phyloP scores from a whole-genome alignment of 1,139 yeast genomes.

The Casaregolazyma lundiana region DNA sequence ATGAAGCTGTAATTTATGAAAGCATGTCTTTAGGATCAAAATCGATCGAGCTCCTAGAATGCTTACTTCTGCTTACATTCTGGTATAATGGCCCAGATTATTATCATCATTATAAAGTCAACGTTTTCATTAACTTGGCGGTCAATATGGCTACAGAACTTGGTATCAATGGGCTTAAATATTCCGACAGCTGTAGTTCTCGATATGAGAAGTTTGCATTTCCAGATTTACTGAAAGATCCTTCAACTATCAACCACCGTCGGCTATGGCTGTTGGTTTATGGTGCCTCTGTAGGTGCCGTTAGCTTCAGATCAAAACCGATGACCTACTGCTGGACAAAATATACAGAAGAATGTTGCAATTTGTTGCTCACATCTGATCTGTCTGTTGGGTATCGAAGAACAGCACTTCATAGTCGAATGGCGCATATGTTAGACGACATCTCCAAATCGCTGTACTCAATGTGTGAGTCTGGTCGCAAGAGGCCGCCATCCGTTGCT shows the following conservation, averaged over 20 bases:
- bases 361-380: slow-evolving; percentile 39
- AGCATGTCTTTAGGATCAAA: slow-evolving; percentile 69
- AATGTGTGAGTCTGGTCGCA: slow-evolving; percentile 19
- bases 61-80: slow-evolving; percentile 54
- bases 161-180: slow-evolving; percentile 52
- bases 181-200: slow-evolving; percentile 10
- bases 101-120: slow-evolving; percentile 73
- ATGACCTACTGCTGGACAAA: slow-evolving; percentile 40
- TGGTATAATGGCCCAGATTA: slow-evolving; percentile 88
- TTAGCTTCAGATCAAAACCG: slow-evolving; percentile 30
- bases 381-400: slow-evolving; percentile 25
- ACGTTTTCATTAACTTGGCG: slow-evolving; percentile 60
- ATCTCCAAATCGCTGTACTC: slow-evolving; percentile 36
- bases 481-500: slow-evolving; percentile 28
- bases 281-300: slow-evolving; percentile 30
- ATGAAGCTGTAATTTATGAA: slow-evolving; percentile 55
- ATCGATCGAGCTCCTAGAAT: slow-evolving; percentile 61
- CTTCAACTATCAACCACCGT: slow-evolving; percentile 34
- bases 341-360: slow-evolving; percentile 61
- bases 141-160: slow-evolving; percentile 71
- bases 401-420: slow-evolving; percentile 55
- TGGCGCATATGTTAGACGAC: slow-evolving; percentile 59
- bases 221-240: slow-evolving; percentile 35
- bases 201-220: slow-evolving; percentile 34
- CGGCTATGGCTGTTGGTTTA: slow-evolving; percentile 32